A percentile compares a stretch with the other conserved stretches of the same genome.
These are phyloP conservation scores for Botrytis pseudocinerea DNA, from an alignment of 2,329 filamentous ascomycete genomes.

Conservation along the genomic window DNA sequence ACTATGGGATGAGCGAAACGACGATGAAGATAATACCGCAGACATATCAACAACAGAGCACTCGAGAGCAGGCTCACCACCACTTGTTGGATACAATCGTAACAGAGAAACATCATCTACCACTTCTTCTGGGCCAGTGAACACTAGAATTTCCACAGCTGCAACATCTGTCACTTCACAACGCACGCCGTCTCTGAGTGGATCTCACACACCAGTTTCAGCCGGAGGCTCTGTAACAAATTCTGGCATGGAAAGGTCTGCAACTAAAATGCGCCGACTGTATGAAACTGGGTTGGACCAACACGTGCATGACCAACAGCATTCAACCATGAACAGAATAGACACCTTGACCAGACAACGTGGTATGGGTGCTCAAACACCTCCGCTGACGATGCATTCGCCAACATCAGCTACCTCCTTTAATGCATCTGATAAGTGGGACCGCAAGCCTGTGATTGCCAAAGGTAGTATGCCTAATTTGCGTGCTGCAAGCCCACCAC, in stretches of 20 bases:
- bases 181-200: conserved; percentile 52
- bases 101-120: conserved; percentile 88
- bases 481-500: conserved; percentile 52
- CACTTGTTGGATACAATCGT: conserved; percentile 64
- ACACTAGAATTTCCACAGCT: conserved; percentile 77
- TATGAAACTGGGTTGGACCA: conserved; percentile 83
- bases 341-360: conserved; percentile 74
- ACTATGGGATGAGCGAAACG: conserved; percentile 42
- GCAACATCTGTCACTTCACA: conserved; percentile 88
- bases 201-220: conserved; percentile 48
- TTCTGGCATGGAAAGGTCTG: conserved; percentile 59
- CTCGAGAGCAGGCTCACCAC: conserved; percentile 55
- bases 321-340: conserved; percentile 72
- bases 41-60: conserved; percentile 38
- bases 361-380: conserved; percentile 34
- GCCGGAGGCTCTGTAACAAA: conserved; percentile 43
- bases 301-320: conserved; percentile 77
- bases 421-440: conserved; percentile 50
- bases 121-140: conserved; percentile 62
- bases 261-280: conserved; percentile 70
- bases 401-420: conserved; percentile 36
- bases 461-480: conserved; percentile 71
- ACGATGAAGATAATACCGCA: conserved; percentile 34
- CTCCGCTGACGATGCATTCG: conserved; percentile 34
- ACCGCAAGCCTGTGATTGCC: conserved; percentile 50